These are phyloP conservation scores for Staphylotrichum longicolle DNA, from an alignment of 495 filamentous ascomycete species.

Conservation along the genomic window DNA sequence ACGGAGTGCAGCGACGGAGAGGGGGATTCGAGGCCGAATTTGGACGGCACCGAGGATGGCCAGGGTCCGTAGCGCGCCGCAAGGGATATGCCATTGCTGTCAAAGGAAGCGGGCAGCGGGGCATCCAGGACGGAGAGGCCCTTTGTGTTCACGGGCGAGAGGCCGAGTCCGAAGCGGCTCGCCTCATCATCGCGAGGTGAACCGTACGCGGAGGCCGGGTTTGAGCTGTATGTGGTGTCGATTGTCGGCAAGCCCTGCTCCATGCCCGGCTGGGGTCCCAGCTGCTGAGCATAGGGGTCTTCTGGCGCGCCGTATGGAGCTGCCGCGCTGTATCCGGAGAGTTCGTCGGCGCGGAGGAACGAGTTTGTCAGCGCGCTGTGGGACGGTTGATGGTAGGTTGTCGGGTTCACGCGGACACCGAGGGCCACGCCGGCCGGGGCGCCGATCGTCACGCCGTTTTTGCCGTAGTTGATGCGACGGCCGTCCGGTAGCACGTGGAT, in stretches of 20 bases:
- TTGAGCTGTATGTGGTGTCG: constrained; percentile 74
- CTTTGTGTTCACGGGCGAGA: constrained; percentile 67
- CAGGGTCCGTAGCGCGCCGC: constrained; percentile 86
- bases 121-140: constrained; percentile 87
- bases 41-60: constrained; percentile 87
- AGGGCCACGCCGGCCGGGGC: constrained; percentile 53
- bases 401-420: constrained; percentile 68
- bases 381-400: constrained; percentile 47
- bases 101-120: constrained; percentile 90
- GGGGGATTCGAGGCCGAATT: constrained; percentile 88
- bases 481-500: constrained; percentile 94
- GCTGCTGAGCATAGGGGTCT: constrained; percentile 43
- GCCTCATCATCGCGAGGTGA: constrained; percentile 77
- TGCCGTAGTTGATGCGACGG: constrained; percentile 75
- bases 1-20: constrained; percentile 64
- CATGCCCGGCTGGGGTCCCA: constrained; percentile 46
- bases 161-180: constrained; percentile 57
- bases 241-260: constrained; percentile 66
- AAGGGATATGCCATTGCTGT: constrained; percentile 91
- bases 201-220: constrained; percentile 76
- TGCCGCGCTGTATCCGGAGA: constrained; percentile 37
- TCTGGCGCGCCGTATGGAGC: constrained; percentile 45
- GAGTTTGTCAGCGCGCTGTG: constrained; percentile 77
- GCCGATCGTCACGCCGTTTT: constrained; percentile 53
- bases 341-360: constrained; percentile 68